Percentiles rank a stretch among this genome's conserved stretches.
Conservation (phyloP, 2,329 filamentous ascomycete species). For the Thyridium curvatum region DNA sequence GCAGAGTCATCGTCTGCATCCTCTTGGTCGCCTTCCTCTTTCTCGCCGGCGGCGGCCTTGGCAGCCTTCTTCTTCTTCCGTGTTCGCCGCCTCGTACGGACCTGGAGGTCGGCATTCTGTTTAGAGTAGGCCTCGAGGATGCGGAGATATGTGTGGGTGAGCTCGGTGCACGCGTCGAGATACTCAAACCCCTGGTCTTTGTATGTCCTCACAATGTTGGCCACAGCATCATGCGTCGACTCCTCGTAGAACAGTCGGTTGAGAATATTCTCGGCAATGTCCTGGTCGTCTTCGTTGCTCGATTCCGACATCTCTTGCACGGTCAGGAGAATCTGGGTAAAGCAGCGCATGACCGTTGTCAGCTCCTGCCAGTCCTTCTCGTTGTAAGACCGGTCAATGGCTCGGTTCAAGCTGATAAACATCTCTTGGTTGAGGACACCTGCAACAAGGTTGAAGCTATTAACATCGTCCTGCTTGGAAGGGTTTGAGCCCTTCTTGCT, state of each 20-base stretch:
- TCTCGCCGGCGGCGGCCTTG: constrained; percentile 25
- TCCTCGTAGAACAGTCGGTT: constrained; percentile 99
- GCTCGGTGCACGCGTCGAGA: constrained; percentile 83
- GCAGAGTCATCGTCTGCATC: constrained; percentile 63
- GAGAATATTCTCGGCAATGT: constrained; percentile 95
- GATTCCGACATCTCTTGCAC: constrained; percentile 89
- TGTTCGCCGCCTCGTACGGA: constrained; percentile 72
- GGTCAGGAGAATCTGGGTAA: constrained; percentile 87
- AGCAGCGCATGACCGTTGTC: constrained; percentile 84
- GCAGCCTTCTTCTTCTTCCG: constrained; percentile 66
- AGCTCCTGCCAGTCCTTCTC: constrained; percentile 82
- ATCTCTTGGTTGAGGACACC: constrained; percentile 91
- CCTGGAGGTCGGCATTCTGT: constrained; percentile 88
- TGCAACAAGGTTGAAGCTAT: constrained; percentile 81
- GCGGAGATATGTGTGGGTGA: constrained; percentile 84
- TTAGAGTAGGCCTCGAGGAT: constrained; percentile 93
- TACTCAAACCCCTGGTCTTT: constrained; percentile 94
- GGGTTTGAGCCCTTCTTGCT: constrained; percentile 46
- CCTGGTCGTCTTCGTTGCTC: constrained; percentile 83
- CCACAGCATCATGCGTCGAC: constrained; percentile 80
- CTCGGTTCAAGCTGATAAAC: constrained; percentile 80
- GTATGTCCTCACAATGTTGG: constrained; percentile 75
- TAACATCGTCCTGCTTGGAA: constrained; percentile 47
- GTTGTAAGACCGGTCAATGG: constrained; percentile 73
- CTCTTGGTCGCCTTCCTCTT: constrained; percentile 26